Evolutionary conservation across 164 flowering plant species (phyloP), one percentile per base, ranked within the genome.

Genomic region (Chimonanthus praecox): DNA sequence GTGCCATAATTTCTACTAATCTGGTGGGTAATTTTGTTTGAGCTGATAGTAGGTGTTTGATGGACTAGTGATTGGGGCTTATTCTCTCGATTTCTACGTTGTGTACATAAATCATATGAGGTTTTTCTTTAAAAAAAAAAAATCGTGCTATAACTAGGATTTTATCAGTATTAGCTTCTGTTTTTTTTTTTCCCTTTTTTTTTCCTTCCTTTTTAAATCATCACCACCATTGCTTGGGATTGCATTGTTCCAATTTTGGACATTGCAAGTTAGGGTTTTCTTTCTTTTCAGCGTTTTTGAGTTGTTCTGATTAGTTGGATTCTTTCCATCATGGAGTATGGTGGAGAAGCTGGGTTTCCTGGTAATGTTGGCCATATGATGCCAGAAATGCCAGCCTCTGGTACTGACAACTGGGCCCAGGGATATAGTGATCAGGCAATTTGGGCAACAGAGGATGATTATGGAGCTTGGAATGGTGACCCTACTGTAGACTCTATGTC

Each of bases 381-480:
- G 15, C 70, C 87, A 20, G 85, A 81, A 44, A 74, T 60, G 68
- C 75, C 71, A 3, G 80, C 73, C 7, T 71, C 63, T 70, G 78
- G 77, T 18, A 62, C 69, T 1, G 92, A 82, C 8, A 83, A 79
- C 65, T 89, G 90, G 92, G 74, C 78, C 47, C 76, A 84, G 2
- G 86, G 83, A 64, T 54, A 73, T 3, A 15, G 18, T 4, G 94
- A 90, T 68, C 91, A 85, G 11, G 86, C 83, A 18, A 83, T 90
- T 78, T 95, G 99, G 99, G 96, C 98, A 2, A 91, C 97, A n/a
- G 99, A 95, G 73, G 99, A 95, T 48, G 99, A 95, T 47, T 95
- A 95, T 78, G 77, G 84, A 21, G 83, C 69, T 64, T 94, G 97
- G 95, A 88, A 85, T 75, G 81, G 80, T 2, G 91, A 85, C 15